phyloP scores from a whole-genome alignment of 2,329 filamentous ascomycete genomes.

The Fusarium tanahbumbuense region DNA sequence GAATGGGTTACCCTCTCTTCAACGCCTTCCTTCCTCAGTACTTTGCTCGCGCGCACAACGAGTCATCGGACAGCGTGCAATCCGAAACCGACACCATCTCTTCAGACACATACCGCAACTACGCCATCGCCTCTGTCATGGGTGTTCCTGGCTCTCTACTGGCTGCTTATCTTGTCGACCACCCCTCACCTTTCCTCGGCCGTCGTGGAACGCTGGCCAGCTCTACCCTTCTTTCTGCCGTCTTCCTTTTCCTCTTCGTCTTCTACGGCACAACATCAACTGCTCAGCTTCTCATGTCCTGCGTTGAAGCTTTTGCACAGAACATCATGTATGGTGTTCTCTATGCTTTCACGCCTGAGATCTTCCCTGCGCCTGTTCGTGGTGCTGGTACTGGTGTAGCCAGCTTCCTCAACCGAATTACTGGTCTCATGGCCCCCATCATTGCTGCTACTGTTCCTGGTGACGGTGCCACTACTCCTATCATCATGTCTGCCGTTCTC shows the following conservation, averaged over 20 bases:
- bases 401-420: slow-evolving; percentile 75
- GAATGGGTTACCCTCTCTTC: slow-evolving; percentile 89
- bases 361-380: slow-evolving; percentile 78
- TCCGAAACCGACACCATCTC: slow-evolving; percentile 55
- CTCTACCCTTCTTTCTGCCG: slow-evolving; percentile 73
- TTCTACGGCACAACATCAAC: slow-evolving; percentile 66
- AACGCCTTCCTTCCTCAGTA: slow-evolving; percentile 93
- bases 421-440: slow-evolving; percentile 75
- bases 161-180: slow-evolving; percentile 77
- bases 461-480: slow-evolving; percentile 67
- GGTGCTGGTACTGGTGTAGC: slow-evolving; percentile 79
- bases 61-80: slow-evolving; percentile 41
- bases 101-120: slow-evolving; percentile 77
- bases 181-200: slow-evolving; percentile 71
- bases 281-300: slow-evolving; percentile 73
- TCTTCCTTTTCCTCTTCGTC: slow-evolving; percentile 77
- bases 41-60: slow-evolving; percentile 68
- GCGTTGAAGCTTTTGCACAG: slow-evolving; percentile 76
- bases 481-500: slow-evolving; percentile 67
- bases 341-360: slow-evolving; percentile 81
- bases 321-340: slow-evolving; percentile 83
- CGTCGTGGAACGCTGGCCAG: slow-evolving; percentile 77
- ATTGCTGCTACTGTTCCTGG: slow-evolving; percentile 71
- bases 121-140: slow-evolving; percentile 80
- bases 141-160: slow-evolving; percentile 82